phyloP scores from a whole-genome alignment of 2,329 filamentous ascomycete species.

The Pseudogymnoascus sp. region DNA sequence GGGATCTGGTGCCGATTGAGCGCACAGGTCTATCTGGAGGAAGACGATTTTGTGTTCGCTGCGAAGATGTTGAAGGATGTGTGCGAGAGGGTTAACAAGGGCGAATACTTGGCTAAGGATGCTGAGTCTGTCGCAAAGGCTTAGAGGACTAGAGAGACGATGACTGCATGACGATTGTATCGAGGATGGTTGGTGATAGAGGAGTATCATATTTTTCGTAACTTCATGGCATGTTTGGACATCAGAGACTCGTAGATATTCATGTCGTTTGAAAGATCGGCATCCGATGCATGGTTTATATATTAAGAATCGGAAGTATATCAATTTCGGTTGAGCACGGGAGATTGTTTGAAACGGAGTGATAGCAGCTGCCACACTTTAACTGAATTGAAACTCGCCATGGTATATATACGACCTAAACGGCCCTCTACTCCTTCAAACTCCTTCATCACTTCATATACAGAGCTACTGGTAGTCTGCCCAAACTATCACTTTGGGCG shows the following conservation, averaged over 20 bases:
- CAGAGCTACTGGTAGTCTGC: neutral
- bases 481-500: neutral
- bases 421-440: neutral
- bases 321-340: neutral
- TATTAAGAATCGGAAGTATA: neutral
- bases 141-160: neutral
- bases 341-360: neutral
- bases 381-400: neutral
- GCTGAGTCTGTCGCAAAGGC: neutral
- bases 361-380: neutral
- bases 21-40: constrained; percentile 76
- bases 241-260: neutral
- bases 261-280: neutral
- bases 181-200: neutral
- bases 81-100: constrained; percentile 42
- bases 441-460: constrained; percentile 2
- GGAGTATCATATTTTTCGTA: neutral
- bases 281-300: neutral
- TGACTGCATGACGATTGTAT: neutral
- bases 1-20: constrained; percentile 66
- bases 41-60: constrained; percentile 67
- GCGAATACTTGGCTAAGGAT: constrained; percentile 21
- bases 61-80: constrained; percentile 39
- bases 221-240: neutral
- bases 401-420: neutral